Percentiles rank a stretch among this genome's conserved stretches.
Evolutionary conservation across 495 filamentous ascomycete genomes (phyloP).

Genomic region (Hyaloscypha bicolor): DNA sequence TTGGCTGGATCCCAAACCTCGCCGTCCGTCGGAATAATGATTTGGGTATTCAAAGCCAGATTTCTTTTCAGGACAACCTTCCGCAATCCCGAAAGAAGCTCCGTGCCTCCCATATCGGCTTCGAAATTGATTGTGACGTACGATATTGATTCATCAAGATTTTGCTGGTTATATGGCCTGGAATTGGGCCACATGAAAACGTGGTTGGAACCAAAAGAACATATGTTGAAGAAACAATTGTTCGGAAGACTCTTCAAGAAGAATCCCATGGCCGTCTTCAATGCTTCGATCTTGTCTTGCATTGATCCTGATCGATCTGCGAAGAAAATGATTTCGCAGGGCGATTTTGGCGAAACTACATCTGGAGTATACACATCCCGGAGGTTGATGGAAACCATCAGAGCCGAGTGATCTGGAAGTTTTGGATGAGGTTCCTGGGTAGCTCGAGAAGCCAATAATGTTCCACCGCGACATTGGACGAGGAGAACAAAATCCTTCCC

Average conservation of each 20-base stretch:
- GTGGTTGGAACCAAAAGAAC: constrained; percentile 53
- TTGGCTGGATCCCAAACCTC: no score
- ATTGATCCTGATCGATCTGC: constrained; percentile 61
- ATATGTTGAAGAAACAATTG: constrained; percentile 61
- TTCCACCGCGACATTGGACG: constrained; percentile 42
- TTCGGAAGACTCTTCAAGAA: constrained; percentile 61
- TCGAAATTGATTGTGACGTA: constrained; percentile 42
- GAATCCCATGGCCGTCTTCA: constrained; percentile 53
- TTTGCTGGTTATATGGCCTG: constrained; percentile 44
- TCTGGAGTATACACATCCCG: no score
- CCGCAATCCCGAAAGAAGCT: constrained; percentile 49
- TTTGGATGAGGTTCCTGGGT: constrained; percentile 53
- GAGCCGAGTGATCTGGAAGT: constrained; percentile 48
- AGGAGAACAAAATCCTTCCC: constrained; percentile 45
- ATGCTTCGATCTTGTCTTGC: constrained; percentile 48
- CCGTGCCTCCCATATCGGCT: constrained; percentile 55
- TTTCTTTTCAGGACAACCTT: constrained; percentile 25
- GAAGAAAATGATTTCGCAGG: constrained; percentile 58
- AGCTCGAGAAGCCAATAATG: constrained; percentile 44
- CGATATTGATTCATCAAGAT: constrained; percentile 46
- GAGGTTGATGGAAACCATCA: constrained; percentile 53
- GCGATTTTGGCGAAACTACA: constrained; percentile 29
- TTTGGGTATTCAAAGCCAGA: not conserved
- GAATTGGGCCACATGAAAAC: constrained; percentile 52
- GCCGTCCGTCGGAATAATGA: no score